Conservation (phyloP, 495 filamentous ascomycete species). For the Penicillium crystallinum region DNA sequence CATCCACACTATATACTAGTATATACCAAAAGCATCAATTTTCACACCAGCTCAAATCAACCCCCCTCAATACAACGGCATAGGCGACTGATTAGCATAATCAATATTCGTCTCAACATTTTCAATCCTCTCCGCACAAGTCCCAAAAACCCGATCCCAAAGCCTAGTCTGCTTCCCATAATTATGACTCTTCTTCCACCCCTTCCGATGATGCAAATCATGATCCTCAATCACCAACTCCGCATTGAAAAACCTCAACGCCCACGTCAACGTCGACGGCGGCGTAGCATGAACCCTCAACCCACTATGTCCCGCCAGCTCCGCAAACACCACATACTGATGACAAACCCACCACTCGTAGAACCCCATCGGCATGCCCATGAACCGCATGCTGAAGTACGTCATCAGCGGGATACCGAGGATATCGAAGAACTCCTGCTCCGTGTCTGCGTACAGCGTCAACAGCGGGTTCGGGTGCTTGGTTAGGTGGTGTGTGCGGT, state of each 20-base stretch:
- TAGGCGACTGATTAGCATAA: constrained; percentile 25
- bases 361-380: constrained; percentile 37
- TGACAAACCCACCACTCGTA: constrained; percentile 42
- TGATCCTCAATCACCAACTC: constrained; percentile 38
- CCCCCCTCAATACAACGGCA: constrained; percentile 24
- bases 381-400: constrained; percentile 26
- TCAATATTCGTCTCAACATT: constrained; percentile 27
- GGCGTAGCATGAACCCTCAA: constrained; percentile 28
- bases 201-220: constrained; percentile 37
- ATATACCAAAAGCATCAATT: not conserved
- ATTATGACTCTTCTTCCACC: constrained; percentile 38
- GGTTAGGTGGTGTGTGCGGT: constrained; percentile 38
- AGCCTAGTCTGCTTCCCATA: constrained; percentile 40
- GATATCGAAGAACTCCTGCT: constrained; percentile 39
- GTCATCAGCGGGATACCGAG: constrained; percentile 31
- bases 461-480: constrained; percentile 38
- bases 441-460: constrained; percentile 31
- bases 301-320: constrained; percentile 34
- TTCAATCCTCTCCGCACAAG: constrained; percentile 30
- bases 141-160: constrained; percentile 38
- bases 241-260: constrained; percentile 22
- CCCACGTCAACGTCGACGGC: constrained; percentile 28
- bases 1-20: not conserved
- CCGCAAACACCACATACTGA: constrained; percentile 33
- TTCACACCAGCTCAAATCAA: not conserved